Evolutionary conservation across 306 rosid species (phyloP), one percentile per base, ranked within the genome.

Genomic region (Cicer arietinum): DNA sequence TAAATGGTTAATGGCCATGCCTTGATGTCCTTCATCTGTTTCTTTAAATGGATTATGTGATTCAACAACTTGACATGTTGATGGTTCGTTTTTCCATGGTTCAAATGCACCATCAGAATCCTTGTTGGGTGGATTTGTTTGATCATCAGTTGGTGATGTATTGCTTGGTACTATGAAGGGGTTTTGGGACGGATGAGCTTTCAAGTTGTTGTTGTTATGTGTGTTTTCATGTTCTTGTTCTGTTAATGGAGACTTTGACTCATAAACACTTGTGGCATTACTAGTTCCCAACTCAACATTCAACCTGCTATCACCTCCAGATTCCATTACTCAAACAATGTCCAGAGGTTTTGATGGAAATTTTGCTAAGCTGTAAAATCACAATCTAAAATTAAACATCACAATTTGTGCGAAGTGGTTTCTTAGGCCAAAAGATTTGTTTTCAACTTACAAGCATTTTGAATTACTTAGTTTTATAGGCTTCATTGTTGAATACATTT

Each of bases 141-240:
- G 68, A 6, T 73, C 64, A 11, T 10, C 42, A 43, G 10, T n/a
- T 8, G 16, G 16, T 14, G 52, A 30, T 52, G 77, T 50, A 71
- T 65, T 46, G 8, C 13, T 67, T 1, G 18, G 45, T 6, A 48
- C 47, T 44, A 41, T 10, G 13, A 50, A 65, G 20, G 58, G 83
- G 72, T 76, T 82, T 8, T 76, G 75, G 20, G 86, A 77, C 3
- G 82, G 52, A 68, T 68, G 77, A 75, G 41, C 14, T 35, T 6
- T 77, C 20, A 53, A 8, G 60, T 69, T 51, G 25, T 10, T 69
- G 11, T 48, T 69, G 11, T 48, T 53, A 6, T n/a, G 0, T 57
- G 54, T 35, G 52, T 48, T 63, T 71, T 43, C 81, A 46, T 67
- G 20, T 48, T 17, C 71, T 81, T 72, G 77, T 69, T 76, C 84